These are phyloP conservation scores for Thermothielavioides terrestris DNA, from an alignment of 495 filamentous ascomycete species.

Conservation along the genomic window DNA sequence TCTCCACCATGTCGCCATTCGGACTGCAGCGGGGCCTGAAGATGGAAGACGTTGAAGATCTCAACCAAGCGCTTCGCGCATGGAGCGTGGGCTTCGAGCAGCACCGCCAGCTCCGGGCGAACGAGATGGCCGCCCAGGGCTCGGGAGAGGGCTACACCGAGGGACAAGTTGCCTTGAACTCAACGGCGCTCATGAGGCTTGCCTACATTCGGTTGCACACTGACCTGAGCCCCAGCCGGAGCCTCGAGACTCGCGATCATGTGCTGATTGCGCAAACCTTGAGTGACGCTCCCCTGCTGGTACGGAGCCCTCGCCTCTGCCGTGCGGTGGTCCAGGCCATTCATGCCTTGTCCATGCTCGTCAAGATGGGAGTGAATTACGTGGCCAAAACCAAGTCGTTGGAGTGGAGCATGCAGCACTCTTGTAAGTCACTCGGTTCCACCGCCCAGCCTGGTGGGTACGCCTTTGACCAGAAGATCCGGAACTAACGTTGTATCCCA, in stretches of 20 bases:
- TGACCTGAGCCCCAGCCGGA: conserved; percentile 54
- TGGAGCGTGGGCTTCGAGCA: conserved; percentile 60
- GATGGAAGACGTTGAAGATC: conserved; percentile 46
- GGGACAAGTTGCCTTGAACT: conserved; percentile 58
- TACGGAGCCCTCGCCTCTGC: conserved; percentile 48
- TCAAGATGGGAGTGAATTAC: conserved; percentile 60
- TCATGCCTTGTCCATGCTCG: conserved; percentile 58
- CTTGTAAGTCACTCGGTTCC: conserved; percentile 33
- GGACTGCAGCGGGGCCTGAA: conserved; percentile 39
- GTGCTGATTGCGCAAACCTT: conserved; percentile 51
- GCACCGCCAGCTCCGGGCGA: conserved; percentile 33
- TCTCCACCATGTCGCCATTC: conserved; percentile 36
- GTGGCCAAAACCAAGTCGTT: conserved; percentile 60
- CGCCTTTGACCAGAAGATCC: neutral
- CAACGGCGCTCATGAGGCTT: conserved; percentile 54
- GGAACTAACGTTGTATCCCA: conserved; percentile 8
- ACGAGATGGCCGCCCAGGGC: conserved; percentile 28
- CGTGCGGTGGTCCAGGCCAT: conserved; percentile 57
- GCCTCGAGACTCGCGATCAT: conserved; percentile 54
- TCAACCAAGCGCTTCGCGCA: conserved; percentile 50
- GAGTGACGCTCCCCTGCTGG: conserved; percentile 48
- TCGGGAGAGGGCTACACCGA: conserved; percentile 38
- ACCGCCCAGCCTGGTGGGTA: neutral
- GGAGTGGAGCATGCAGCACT: conserved; percentile 66
- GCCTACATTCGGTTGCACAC: conserved; percentile 61